A percentile compares a stretch with the other conserved stretches of the same genome.
Conservation (phyloP, 768 basidiomycete genomes). For the Sutorius australiensis region DNA sequence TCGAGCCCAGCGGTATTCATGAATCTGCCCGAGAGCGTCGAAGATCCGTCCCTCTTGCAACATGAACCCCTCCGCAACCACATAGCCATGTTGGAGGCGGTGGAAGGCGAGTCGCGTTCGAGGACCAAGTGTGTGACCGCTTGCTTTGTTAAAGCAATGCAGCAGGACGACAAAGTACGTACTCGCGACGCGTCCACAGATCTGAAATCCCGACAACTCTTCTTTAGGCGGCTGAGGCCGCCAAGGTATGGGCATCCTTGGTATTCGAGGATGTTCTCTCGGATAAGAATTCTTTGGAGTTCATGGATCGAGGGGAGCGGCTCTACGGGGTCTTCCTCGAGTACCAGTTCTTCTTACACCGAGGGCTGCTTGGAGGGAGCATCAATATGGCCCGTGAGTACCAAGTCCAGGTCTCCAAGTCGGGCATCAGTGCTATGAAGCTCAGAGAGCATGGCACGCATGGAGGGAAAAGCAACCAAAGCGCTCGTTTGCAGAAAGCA, state of each 20-base stretch:
- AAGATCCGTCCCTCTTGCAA: conserved; percentile 20
- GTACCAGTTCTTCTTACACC: conserved; percentile 12
- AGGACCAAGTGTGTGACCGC: neutral
- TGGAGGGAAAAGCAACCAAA: neutral
- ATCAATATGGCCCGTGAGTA: neutral
- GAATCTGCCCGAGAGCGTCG: conserved; percentile 13
- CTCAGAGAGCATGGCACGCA: neutral
- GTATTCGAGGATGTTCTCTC: conserved; percentile 1
- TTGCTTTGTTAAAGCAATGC: conserved; percentile 14
- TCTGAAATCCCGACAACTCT: neutral
- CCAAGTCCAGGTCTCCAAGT: neutral
- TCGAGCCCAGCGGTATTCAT: conserved; percentile 1
- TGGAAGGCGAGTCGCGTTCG: neutral
- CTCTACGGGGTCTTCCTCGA: conserved; percentile 22
- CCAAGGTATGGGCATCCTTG: conserved; percentile 13
- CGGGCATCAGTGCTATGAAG: conserved; percentile 9
- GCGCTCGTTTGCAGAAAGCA: neutral
- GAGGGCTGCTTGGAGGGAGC: neutral
- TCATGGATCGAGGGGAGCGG: conserved; percentile 5
- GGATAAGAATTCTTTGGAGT: neutral
- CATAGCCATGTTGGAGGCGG: neutral
- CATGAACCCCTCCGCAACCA: conserved; percentile 19
- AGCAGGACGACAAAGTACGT: conserved; percentile 12
- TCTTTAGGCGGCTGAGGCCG: conserved; percentile 11
- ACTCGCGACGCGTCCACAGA: neutral